Evolutionary conservation across 2,329 filamentous ascomycete genomes (phyloP), one percentile per base, ranked within the genome.

Genomic region (Penicillium italicum): DNA sequence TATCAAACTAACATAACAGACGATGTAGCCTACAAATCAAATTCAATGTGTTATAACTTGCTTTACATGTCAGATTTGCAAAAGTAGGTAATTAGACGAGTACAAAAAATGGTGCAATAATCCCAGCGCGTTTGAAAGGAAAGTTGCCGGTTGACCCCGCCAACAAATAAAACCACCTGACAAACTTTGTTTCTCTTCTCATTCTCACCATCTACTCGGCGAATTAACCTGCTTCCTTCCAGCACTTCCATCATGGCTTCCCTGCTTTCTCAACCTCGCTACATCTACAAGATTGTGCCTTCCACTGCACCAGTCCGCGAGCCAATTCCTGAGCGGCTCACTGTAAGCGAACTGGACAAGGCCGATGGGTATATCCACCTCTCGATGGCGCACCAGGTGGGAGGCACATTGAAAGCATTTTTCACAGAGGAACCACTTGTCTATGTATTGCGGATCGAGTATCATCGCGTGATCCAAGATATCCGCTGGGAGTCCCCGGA

Each of bases 401-500:
- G 70, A n/a, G 72, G 71, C 40, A 75, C 73, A 0, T 53, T 76
- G 37, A 73, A 71, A 24, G 48, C 61, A 31, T 76, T 76, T 54
- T 76, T 74, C 57, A 65, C 68, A 7, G 65, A 73, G 14, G 71
- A 74, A 37, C 71, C 71, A 3, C 49, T 71, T 8, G 70, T 74
- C 4, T 75, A 74, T 50, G 61, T 76, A 4, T 59, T 75, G 33
- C 71, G 72, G 18, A 73, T 76, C 43, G 65, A 67, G 12, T 74
- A 72, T 55, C 58, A 59, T 3, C 41, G 53, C 9, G 62, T 74
- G 20, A 57, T 63, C 20, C 53, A 60, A 24, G 56, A 72, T 52
- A 66, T 74, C 41, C 65, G 65, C 4, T 76, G 73, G 71, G 73
- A 76, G 52, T 66, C 66, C 28, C 72, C 72, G 2, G 72, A 75